phyloP scores from a whole-genome alignment of 768 basidiomycete species.

The Termitomyces sp. region DNA sequence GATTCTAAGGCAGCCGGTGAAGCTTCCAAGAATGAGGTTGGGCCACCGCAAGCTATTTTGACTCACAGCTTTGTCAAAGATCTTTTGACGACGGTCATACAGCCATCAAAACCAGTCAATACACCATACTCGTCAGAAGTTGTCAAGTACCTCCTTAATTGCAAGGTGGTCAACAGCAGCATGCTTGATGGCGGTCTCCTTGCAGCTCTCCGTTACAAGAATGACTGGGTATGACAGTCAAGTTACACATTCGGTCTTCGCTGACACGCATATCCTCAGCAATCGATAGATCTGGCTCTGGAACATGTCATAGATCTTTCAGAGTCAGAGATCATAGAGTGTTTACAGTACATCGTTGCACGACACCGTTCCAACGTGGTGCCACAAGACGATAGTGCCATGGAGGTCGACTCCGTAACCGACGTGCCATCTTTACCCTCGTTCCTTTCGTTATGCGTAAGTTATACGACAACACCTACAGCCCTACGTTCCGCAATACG shows the following conservation, averaged over 20 bases:
- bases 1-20: slow-evolving; percentile 20
- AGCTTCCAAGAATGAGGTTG: neutral
- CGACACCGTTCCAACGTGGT: slow-evolving; percentile 22
- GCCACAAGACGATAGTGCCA: slow-evolving; percentile 31
- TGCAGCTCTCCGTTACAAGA: slow-evolving; percentile 39
- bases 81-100: slow-evolving; percentile 45
- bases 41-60: slow-evolving; percentile 7
- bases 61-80: slow-evolving; percentile 55
- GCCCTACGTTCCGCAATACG: slow-evolving; percentile 46
- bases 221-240: slow-evolving; percentile 59
- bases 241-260: neutral
- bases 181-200: slow-evolving; percentile 63
- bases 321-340: slow-evolving; percentile 56
- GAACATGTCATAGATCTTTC: slow-evolving; percentile 54
- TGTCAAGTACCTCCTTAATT: slow-evolving; percentile 51
- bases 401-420: slow-evolving; percentile 27
- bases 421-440: slow-evolving; percentile 24
- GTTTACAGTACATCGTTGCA: slow-evolving; percentile 38
- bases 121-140: slow-evolving; percentile 51
- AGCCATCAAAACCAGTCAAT: slow-evolving; percentile 29
- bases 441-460: slow-evolving; percentile 31
- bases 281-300: slow-evolving; percentile 46
- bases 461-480: slow-evolving; percentile 31
- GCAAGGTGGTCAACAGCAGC: slow-evolving; percentile 45
- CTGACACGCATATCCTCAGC: slow-evolving; percentile 19